phyloP scores from a whole-genome alignment of 2,329 filamentous ascomycete species.

The Sordariomycetes sp. region DNA sequence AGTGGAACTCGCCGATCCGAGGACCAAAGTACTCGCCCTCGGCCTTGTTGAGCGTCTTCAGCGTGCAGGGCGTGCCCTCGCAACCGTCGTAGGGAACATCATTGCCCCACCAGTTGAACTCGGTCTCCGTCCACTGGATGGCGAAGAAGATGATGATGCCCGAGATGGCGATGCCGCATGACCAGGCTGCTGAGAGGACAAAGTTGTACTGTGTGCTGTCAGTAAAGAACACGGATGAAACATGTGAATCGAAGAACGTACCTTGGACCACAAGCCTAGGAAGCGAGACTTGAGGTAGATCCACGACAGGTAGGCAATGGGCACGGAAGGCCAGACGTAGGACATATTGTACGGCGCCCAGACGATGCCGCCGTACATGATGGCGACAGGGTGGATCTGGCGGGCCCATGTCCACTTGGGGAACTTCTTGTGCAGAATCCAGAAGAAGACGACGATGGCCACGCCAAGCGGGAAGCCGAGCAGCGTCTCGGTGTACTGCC shows the following conservation, averaged over 20 bases:
- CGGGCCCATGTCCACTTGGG: slow-evolving; percentile 28
- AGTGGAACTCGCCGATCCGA: slow-evolving; percentile 24
- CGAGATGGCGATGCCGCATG: slow-evolving; percentile 38
- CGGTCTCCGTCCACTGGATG: slow-evolving; percentile 31
- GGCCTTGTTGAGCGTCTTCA: slow-evolving; percentile 19
- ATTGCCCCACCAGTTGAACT: slow-evolving; percentile 42
- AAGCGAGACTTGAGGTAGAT: slow-evolving; percentile 39
- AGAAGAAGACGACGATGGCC: slow-evolving; percentile 32
- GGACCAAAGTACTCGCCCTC: slow-evolving; percentile 29
- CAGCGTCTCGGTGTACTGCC: slow-evolving; percentile 37
- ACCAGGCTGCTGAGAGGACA: slow-evolving; percentile 41
- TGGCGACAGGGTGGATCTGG: slow-evolving; percentile 37
- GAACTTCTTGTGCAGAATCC: slow-evolving; percentile 26
- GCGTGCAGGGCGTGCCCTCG: slow-evolving; percentile 28
- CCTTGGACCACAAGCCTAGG: slow-evolving; percentile 42
- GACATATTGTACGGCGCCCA: slow-evolving; percentile 42
- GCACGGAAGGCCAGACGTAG: slow-evolving; percentile 42
- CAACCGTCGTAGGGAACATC: slow-evolving; percentile 28
- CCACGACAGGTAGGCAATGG: slow-evolving; percentile 42
- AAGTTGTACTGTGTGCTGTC: slow-evolving; percentile 35
- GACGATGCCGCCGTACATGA: slow-evolving; percentile 35
- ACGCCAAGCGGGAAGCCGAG: slow-evolving; percentile 42
- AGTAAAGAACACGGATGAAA: neutral
- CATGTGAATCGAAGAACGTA: slow-evolving; percentile 12
- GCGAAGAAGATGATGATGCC: slow-evolving; percentile 46